Base-by-base conservation (phyloP, 148 eudicot genomes). In the Amaranthus hypochondriacus region DNA sequence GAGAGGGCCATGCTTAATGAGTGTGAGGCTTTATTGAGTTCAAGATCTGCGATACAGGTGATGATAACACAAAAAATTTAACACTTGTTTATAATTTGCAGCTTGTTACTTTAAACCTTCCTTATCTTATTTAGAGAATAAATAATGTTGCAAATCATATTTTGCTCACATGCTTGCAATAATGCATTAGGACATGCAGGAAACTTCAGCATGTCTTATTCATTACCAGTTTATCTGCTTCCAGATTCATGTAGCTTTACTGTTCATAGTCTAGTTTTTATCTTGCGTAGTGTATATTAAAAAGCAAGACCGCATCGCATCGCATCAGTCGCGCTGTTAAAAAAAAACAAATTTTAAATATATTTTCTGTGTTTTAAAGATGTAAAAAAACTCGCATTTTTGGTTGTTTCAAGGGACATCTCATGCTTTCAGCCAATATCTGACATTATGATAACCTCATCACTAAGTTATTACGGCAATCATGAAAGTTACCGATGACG, bases 31-130 rank as follows among this genome's bases (percentile, higher is more conserved):
- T 64, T 89, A 51, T 75, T 90, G 82, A 83, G 87, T 71, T 89
- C 89, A 63, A 78, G 90, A 73, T 76, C 87, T 55, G 89, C 89
- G 73, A 71, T 96, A 89, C 96, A 90, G 99, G 99, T 96, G 71
- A 80, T 71, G 39, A 72, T 68, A 21, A 47, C 12, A 6, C 61
- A 46, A 51, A 63, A 43, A 18, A 56, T 44, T 42, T 49, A 14
- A 12, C 46, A 5, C 5, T 51, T 58, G 8, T 50, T 54, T 28
- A 43, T 49, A 11, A 15, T 56, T 59, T 10, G 47, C 62, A 51
- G 75, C 10, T 39, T 60, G 69, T 64, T 44, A 14, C 48, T 70
- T 28, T 64, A 42, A 18, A 49, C 43, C 44, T 15, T 62, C 39
- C 48, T 68, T 46, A 76, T 73, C 62, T 49, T 49, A 28, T 63